A percentile compares a stretch with the other conserved stretches of the same genome.
phyloP scores from a whole-genome alignment of 345 rosid genomes.

The Anastatica hierochuntica region DNA sequence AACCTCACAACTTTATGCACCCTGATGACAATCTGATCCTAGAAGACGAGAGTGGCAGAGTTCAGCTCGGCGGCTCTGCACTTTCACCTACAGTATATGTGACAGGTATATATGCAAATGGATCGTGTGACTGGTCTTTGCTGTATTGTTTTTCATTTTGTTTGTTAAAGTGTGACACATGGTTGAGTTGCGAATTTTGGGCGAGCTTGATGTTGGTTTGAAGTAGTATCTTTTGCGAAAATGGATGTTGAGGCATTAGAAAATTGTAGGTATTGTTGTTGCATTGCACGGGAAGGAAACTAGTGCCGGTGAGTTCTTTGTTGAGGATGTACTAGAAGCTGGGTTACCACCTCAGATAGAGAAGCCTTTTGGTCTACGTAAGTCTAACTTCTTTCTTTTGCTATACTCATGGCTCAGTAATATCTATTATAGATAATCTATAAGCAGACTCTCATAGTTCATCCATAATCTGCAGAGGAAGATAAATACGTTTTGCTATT shows the following conservation, averaged over 20 bases:
- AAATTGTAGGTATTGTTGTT: conserved; percentile 54
- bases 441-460: conserved; percentile 14
- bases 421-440: too few species aligned
- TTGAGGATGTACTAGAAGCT: conserved; percentile 80
- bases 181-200: too few species aligned
- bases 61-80: conserved; percentile 57
- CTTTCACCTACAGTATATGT: conserved; percentile 59
- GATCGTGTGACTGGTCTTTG: neutral
- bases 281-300: conserved; percentile 90
- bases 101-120: conserved; percentile 44
- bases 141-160: too few species aligned
- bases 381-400: conserved; percentile 13
- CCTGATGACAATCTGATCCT: conserved; percentile 68
- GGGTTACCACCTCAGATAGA: conserved; percentile 77
- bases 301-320: conserved; percentile 65
- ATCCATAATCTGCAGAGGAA: conserved; percentile 45
- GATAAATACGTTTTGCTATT: conserved; percentile 75
- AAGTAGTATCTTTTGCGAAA: neutral
- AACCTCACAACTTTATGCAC: conserved; percentile 76
- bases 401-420: neutral
- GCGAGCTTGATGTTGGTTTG: too few species aligned
- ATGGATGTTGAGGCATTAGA: neutral
- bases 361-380: conserved; percentile 49
- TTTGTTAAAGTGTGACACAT: too few species aligned
- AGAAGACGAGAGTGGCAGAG: conserved; percentile 97